These are phyloP conservation scores for Pythium sukuiense DNA, from an alignment of 352 stramenopile species.

Conservation along the genomic window DNA sequence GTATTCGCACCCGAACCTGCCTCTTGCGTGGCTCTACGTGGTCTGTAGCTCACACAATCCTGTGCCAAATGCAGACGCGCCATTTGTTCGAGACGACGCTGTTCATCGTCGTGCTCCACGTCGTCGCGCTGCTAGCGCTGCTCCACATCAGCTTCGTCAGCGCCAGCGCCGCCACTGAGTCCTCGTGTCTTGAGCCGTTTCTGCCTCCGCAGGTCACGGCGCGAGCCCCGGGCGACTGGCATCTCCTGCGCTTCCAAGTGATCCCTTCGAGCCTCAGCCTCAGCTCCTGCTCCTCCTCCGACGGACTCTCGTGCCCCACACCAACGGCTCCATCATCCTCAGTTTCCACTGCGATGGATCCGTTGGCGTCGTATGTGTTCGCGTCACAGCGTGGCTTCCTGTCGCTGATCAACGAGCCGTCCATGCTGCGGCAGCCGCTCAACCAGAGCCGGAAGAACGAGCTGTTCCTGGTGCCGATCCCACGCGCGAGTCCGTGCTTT, in stretches of 20 bases:
- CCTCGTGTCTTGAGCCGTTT: slow-evolving; percentile 41
- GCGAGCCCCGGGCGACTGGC: slow-evolving; percentile 7
- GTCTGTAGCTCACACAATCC: neutral
- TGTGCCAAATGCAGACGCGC: slow-evolving; percentile 20
- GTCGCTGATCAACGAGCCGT: slow-evolving; percentile 48
- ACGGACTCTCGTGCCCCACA: neutral
- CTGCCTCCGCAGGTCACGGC: slow-evolving; percentile 14
- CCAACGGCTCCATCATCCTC: neutral
- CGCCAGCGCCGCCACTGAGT: slow-evolving; percentile 8
- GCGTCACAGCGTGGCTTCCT: slow-evolving; percentile 66
- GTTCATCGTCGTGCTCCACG: slow-evolving; percentile 55
- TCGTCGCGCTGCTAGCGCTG: slow-evolving; percentile 47
- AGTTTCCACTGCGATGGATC: neutral
- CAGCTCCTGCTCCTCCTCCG: neutral
- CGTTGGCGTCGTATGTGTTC: slow-evolving; percentile 56
- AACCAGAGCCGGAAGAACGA: slow-evolving; percentile 7
- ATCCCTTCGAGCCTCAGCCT: neutral
- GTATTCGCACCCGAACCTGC: neutral
- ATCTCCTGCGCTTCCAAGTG: slow-evolving; percentile 18
- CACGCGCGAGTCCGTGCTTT: slow-evolving; percentile 50
- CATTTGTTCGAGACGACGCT: slow-evolving; percentile 55
- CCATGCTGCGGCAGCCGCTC: slow-evolving; percentile 13
- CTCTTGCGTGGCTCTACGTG: neutral
- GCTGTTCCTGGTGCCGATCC: slow-evolving; percentile 37
- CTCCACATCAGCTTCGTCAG: slow-evolving; percentile 62